Evolutionary conservation across 192 early-diverging fungal species (phyloP), one percentile per base, ranked within the genome.

Genomic region (Gaertneriomyces sp.): DNA sequence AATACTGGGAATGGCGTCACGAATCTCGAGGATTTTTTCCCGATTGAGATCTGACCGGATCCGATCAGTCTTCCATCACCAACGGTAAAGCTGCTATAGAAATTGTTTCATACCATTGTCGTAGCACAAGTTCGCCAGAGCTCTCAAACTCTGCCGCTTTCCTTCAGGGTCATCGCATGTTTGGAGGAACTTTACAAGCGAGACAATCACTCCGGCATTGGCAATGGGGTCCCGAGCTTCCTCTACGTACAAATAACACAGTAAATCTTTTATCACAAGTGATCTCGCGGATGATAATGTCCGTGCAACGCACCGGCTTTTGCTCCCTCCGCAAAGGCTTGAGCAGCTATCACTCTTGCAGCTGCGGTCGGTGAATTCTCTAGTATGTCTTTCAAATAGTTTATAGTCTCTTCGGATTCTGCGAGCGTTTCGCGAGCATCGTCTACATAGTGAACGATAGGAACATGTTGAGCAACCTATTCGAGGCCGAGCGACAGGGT

Each of bases 111-210:
- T 52, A 78, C 76, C 80, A 46, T 79, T 61, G 51, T 83, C 77
- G 58, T 60, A 83, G 49, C 81, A 80, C 41, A 83, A 63, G 61
- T 83, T 83, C 3, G 78, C 81, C 6, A 83, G 45, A 10, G 70
- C 74, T 10, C 81, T 54, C 20, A 81, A 66, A 11, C 44, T 50
- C 41, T 82, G 73, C 12, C 62, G 39, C 39, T 60, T 42, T 41
- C 12, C 2, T 42, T 9, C 12, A 1, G 8, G 46, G 6, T n/a
- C 12, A 16, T 10, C 39, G 10, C 39, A 43, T 8, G 50, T 6
- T 6, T 45, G 16, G 20, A 53, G 40, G 4, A 52, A 38, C 8
- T 12, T 12, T 14, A 64, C 8, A 7, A 74, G 58, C 14, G 44
- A 10, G 7, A 45, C 45, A 44, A 68, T 70, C 5, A 55, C 38